Percentiles rank a stretch among this genome's conserved stretches.
Evolutionary conservation across 768 basidiomycete species (phyloP).

Genomic region (Hydnum rufescens): DNA sequence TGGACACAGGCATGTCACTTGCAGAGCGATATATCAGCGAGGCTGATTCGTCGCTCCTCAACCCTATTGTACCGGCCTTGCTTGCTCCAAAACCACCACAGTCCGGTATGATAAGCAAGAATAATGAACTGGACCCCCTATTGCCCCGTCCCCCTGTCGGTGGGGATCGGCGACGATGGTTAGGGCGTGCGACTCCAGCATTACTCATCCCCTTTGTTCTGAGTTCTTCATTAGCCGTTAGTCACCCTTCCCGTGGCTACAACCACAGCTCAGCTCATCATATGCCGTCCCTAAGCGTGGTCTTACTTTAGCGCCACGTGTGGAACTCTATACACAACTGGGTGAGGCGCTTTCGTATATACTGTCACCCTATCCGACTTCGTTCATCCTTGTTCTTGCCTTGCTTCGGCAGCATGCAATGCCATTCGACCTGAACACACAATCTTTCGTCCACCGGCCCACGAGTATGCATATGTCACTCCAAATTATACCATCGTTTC

Average conservation of each 20-base stretch:
- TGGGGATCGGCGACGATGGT: neutral
- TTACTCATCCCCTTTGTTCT: slow-evolving; percentile 46
- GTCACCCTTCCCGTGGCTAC: slow-evolving; percentile 1
- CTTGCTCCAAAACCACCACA: slow-evolving; percentile 22
- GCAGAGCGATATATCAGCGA: no score
- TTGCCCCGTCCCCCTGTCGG: neutral
- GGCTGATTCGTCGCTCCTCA: no score
- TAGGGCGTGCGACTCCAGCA: neutral
- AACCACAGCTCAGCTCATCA: slow-evolving; percentile 4
- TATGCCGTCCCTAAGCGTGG: slow-evolving; percentile 33
- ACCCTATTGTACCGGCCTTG: no score
- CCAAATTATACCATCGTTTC: slow-evolving; percentile 2
- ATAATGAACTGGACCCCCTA: neutral
- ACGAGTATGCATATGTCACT: slow-evolving; percentile 19
- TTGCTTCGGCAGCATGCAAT: neutral
- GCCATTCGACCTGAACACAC: neutral
- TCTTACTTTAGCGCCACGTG: slow-evolving; percentile 57
- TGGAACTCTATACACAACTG: slow-evolving; percentile 61
- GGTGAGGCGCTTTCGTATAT: neutral
- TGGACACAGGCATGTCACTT: no score
- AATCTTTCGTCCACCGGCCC: slow-evolving; percentile 17
- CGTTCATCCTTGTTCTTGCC: neutral
- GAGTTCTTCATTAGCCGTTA: slow-evolving; percentile 42
- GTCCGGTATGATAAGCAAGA: neutral
- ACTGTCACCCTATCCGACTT: neutral